These are phyloP conservation scores for Suhomyces terraborum DNA, from an alignment of 1,139 yeast genomes.

Conservation along the genomic window DNA sequence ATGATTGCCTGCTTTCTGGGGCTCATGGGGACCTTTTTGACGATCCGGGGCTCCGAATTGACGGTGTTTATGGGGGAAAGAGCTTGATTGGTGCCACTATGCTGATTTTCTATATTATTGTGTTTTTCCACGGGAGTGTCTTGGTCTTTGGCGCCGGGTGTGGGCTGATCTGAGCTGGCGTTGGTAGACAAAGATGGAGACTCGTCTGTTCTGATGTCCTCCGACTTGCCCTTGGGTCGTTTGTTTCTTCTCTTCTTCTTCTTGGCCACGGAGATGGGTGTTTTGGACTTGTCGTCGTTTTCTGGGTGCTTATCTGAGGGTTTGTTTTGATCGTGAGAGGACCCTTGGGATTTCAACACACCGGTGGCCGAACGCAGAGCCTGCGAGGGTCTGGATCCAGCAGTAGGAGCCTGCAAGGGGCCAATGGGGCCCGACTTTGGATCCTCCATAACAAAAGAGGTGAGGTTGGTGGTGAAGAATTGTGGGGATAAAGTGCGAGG, in stretches of 20 bases:
- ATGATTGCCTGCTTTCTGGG: slow-evolving; percentile 46
- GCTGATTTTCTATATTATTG: not conserved
- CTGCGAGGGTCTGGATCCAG: not conserved
- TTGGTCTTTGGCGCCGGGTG: not conserved
- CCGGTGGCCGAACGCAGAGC: not conserved
- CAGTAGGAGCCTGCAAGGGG: not conserved
- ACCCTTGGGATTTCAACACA: not conserved
- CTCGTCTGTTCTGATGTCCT: not conserved
- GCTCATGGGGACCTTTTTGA: slow-evolving; percentile 22
- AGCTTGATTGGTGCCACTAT: not conserved
- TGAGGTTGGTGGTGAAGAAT: slow-evolving; percentile 1
- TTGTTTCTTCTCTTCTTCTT: slow-evolving; percentile 10
- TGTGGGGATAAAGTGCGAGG: slow-evolving; percentile 6
- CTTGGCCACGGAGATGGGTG: not conserved
- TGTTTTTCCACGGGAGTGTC: not conserved
- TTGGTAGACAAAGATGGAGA: not conserved
- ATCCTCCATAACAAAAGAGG: slow-evolving; percentile 1
- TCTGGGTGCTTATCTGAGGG: not conserved
- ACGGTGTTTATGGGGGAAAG: not conserved
- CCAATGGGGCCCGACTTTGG: not conserved
- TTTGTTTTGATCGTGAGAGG: not conserved
- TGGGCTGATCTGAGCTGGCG: not conserved
- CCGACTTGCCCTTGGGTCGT: slow-evolving; percentile 3
- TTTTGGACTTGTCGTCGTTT: not conserved
- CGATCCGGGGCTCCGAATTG: not conserved